Conservation (phyloP, 257 asterid genomes). For the Nicotiana paniculata region DNA sequence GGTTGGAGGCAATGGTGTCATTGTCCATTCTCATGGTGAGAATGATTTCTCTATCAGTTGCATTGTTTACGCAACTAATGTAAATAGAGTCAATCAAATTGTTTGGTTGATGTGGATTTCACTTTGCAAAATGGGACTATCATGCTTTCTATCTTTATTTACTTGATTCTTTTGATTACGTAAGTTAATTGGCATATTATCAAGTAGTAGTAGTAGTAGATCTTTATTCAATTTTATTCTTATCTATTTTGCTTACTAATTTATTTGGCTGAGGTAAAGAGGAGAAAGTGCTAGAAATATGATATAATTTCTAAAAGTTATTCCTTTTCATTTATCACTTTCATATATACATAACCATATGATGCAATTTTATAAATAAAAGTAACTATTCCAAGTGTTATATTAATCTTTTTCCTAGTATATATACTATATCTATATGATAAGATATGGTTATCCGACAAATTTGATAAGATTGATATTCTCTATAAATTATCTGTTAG, state of each 20-base stretch:
- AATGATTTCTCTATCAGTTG: neutral
- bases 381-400: neutral
- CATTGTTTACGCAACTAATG: neutral
- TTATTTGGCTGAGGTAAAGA: neutral
- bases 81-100: neutral
- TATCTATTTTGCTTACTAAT: neutral
- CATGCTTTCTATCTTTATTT: neutral
- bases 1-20: neutral
- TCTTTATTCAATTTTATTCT: neutral
- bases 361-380: neutral
- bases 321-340: neutral
- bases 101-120: neutral
- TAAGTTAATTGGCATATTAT: neutral
- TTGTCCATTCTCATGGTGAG: neutral
- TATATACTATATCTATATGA: too few species aligned
- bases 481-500: too few species aligned
- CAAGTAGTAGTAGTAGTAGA: neutral
- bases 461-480: too few species aligned
- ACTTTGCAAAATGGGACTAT: neutral
- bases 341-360: neutral
- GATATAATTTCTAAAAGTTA: neutral
- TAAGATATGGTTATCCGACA: too few species aligned
- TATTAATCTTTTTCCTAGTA: neutral
- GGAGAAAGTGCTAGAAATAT: neutral
- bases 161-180: neutral